Evolutionary conservation across 768 basidiomycete genomes (phyloP), one percentile per base, ranked within the genome.

Genomic region (Auricularia cornea): DNA sequence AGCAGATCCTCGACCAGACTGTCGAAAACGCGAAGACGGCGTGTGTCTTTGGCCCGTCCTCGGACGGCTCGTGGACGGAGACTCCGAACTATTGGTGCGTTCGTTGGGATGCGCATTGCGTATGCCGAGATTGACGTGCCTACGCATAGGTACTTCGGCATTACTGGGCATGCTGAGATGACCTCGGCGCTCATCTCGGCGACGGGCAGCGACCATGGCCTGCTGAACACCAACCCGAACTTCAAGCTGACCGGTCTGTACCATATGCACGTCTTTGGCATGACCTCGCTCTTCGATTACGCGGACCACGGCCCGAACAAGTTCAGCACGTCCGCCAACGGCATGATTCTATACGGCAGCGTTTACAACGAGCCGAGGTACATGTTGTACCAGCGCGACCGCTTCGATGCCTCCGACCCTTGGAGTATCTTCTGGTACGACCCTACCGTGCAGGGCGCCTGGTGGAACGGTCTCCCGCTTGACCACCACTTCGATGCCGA

Each of bases 381-480:
- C 74, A 80, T 86, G 28, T 83, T 99, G 54, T 92, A 85, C 83
- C 97, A 99, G 74, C 92, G 97, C 63, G 97, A 96, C 70, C 90
- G 87, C 63, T 73, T 74, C 48, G 93, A 96, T 72, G 85, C 89
- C 20, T 66, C 76, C 28, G 78, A 78, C 66, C 92, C 92, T 1
- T 91, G 85, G 85, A 82, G 82, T 67, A 83, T 94, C 90, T 76
- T 88, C 80, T 99, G 94, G 93, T 99, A 99, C 74, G 81, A 98
- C 72, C 85, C 94, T 8, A 79, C 83, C 2, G 84, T 88, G 57
- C 73, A 80, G 10, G 94, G 97, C 54, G 94, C 94, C 41, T 98
- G 90, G 80, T 98, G 96, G 96, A 84, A 94, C 70, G 86, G 85
- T 56, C 73, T 88, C 60, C 74, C 89, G 0, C 82, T 98, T 48